Percentiles rank a stretch among this genome's conserved stretches.
phyloP scores from a whole-genome alignment of 495 filamentous ascomycete genomes.

The Cercophora scortea region DNA sequence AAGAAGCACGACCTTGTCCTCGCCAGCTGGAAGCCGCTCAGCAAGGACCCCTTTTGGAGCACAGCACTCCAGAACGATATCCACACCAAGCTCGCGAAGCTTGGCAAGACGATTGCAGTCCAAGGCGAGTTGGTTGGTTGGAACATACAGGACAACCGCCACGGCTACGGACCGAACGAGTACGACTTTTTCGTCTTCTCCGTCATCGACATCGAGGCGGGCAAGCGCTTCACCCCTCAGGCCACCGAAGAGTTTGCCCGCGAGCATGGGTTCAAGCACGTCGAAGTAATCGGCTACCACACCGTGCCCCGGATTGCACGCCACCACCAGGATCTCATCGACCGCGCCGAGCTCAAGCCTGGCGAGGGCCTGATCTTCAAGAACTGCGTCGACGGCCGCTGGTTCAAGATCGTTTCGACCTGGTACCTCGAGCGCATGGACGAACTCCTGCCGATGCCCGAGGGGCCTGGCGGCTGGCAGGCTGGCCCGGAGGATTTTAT shows the following conservation, averaged over 20 bases:
- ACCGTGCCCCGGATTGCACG: conserved; percentile 8
- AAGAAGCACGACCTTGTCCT: conserved; percentile 7
- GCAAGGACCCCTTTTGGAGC: conserved; percentile 7
- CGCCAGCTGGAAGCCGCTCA: not conserved
- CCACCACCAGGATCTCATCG: conserved; percentile 12
- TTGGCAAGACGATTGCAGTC: conserved; percentile 11
- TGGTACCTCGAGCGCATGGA: conserved; percentile 8
- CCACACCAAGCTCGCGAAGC: conserved; percentile 2
- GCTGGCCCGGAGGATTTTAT: no score
- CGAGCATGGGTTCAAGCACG: conserved; percentile 13
- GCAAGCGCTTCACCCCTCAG: conserved; percentile 5
- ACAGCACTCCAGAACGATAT: conserved; percentile 5
- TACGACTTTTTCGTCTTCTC: conserved; percentile 16
- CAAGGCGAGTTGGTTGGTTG: conserved; percentile 23
- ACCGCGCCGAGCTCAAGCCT: conserved; percentile 7
- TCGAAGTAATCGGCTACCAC: conserved; percentile 16
- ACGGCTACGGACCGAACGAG: conserved; percentile 2
- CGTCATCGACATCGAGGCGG: conserved; percentile 10
- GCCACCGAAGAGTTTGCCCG: conserved; percentile 5
- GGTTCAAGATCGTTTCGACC: conserved; percentile 22
- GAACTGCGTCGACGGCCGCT: conserved; percentile 13
- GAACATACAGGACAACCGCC: conserved; percentile 13
- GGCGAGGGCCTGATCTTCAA: conserved; percentile 26
- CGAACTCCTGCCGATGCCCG: not conserved
- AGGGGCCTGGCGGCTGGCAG: no score